Conservation (phyloP, 164 flowering plant genomes). For the Piper betle region DNA sequence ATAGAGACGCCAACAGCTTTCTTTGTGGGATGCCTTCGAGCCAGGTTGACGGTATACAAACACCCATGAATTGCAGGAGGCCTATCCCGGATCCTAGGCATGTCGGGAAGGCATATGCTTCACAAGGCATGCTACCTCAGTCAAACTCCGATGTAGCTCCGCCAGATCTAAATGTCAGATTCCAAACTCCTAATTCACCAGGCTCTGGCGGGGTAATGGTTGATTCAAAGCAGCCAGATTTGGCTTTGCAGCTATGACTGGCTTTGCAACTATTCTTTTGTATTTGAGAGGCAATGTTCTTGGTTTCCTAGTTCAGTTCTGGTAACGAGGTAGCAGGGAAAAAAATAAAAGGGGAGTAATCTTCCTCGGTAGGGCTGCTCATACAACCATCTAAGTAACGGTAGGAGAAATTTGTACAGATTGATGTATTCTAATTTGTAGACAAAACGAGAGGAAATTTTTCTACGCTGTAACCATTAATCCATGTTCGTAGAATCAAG, state of each 20-base stretch:
- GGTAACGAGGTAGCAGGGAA: not conserved
- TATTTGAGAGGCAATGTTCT: constrained; percentile 30
- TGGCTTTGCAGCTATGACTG: constrained; percentile 55
- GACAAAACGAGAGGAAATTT: constrained; percentile 1
- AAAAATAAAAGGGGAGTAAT: not conserved
- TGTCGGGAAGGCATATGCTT: not conserved
- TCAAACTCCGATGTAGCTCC: constrained; percentile 29
- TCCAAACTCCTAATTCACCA: constrained; percentile 44
- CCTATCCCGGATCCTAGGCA: constrained; percentile 2
- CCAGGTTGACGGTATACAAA: not conserved
- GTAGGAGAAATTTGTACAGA: constrained; percentile 16
- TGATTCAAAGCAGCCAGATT: constrained; percentile 48
- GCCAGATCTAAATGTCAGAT: constrained; percentile 44
- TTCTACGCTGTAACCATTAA: constrained; percentile 8
- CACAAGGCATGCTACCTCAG: constrained; percentile 9
- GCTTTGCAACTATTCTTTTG: constrained; percentile 2
- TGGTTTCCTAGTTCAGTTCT: constrained; percentile 19
- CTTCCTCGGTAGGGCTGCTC: not conserved
- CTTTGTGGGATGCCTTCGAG: constrained; percentile 6
- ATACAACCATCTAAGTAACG: constrained; percentile 9
- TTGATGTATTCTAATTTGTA: constrained; percentile 15
- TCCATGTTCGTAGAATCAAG: constrained; percentile 4
- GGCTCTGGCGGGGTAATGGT: constrained; percentile 16
- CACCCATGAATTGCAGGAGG: constrained; percentile 3
- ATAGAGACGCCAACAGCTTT: constrained; percentile 15